These are phyloP conservation scores for Rhizophora mangle DNA, from an alignment of 345 rosid species.

Conservation along the genomic window DNA sequence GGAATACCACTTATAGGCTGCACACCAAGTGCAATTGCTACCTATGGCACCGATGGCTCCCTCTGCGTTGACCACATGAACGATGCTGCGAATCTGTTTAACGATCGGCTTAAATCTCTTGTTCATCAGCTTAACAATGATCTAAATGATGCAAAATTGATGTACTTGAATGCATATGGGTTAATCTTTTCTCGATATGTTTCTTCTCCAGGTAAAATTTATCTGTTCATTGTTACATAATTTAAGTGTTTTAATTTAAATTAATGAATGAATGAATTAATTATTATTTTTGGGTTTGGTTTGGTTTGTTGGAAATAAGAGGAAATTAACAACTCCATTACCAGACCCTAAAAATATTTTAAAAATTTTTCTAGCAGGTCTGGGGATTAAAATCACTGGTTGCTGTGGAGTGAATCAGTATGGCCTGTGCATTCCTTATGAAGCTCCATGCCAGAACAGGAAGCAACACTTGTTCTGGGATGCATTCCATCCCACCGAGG, in stretches of 20 bases:
- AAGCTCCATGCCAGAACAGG: constrained; percentile 2
- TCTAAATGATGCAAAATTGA: constrained; percentile 3
- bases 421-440: constrained; percentile 2
- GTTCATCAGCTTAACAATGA: neutral
- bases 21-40: constrained; percentile 10
- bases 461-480: constrained; percentile 9
- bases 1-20: constrained; percentile 14
- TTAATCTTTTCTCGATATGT: neutral
- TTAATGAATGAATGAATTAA: too few relatives aligned
- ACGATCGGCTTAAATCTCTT: constrained; percentile 1
- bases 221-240: too few relatives aligned
- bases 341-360: too few relatives aligned
- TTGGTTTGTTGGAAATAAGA: too few relatives aligned
- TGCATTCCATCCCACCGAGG: constrained; percentile 20
- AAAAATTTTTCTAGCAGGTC: too few relatives aligned
- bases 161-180: constrained; percentile 4
- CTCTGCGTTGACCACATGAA: constrained; percentile 15
- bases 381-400: neutral
- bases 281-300: too few relatives aligned
- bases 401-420: constrained; percentile 8
- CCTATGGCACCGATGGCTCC: constrained; percentile 1
- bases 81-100: constrained; percentile 1
- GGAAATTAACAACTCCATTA: too few relatives aligned
- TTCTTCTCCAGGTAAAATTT: neutral
- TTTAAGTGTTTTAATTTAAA: too few relatives aligned